Conservation (phyloP, 768 basidiomycete species). For the Trametes coccinea region DNA sequence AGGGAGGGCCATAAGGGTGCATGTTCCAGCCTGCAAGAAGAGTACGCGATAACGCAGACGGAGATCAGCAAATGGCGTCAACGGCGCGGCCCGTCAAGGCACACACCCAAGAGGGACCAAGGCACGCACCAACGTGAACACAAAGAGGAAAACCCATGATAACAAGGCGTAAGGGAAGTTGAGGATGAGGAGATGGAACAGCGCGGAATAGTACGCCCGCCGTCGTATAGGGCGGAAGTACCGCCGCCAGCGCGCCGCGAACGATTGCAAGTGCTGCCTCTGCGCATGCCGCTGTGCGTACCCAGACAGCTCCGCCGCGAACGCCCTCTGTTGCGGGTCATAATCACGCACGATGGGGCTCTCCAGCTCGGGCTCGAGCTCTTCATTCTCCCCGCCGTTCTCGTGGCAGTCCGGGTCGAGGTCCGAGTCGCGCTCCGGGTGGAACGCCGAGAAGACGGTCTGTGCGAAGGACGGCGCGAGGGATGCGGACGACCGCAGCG, state of each 20-base stretch:
- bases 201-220: slow-evolving; percentile 59
- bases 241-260: slow-evolving; percentile 42
- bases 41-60: background rate
- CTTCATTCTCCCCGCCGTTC: slow-evolving; percentile 24
- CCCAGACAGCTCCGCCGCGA: slow-evolving; percentile 19
- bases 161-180: slow-evolving; percentile 78
- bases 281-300: slow-evolving; percentile 12
- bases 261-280: slow-evolving; percentile 11
- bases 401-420: slow-evolving; percentile 39
- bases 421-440: slow-evolving; percentile 48
- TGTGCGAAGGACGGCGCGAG: slow-evolving; percentile 66
- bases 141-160: slow-evolving; percentile 81
- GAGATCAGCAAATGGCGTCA: slow-evolving; percentile 4
- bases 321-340: slow-evolving; percentile 20
- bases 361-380: slow-evolving; percentile 21
- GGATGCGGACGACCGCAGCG: slow-evolving; percentile 46
- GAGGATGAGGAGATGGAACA: slow-evolving; percentile 68
- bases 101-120: background rate
- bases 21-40: slow-evolving; percentile 65
- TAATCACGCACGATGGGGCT: slow-evolving; percentile 18
- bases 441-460: slow-evolving; percentile 69
- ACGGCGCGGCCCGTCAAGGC: background rate
- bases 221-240: slow-evolving; percentile 67
- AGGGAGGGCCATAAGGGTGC: slow-evolving; percentile 75
- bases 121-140: slow-evolving; percentile 71